Percentiles rank a stretch among this genome's conserved stretches.
phyloP scores from a whole-genome alignment of 2,329 filamentous ascomycete species.

The Phoma sp. region DNA sequence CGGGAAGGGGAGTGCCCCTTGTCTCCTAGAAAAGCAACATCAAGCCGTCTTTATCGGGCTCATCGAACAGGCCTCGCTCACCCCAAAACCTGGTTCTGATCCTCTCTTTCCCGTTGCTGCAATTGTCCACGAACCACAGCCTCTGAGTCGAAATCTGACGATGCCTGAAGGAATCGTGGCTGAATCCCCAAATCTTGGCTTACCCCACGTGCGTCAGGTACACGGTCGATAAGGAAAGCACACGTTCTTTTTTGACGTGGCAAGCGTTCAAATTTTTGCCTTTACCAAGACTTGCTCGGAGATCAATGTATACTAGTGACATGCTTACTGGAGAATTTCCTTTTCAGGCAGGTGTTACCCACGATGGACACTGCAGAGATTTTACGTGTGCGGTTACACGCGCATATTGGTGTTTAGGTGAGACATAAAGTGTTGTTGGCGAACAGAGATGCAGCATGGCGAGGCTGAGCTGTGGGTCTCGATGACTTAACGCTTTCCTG shows the following conservation, averaged over 20 bases:
- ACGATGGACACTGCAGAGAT: constrained; percentile 3
- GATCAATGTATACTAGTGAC: constrained; percentile 14
- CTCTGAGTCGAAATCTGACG: not conserved
- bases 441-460: not conserved
- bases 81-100: constrained; percentile 1
- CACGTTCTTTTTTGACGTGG: not conserved
- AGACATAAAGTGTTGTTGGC: not conserved
- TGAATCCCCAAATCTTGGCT: constrained; percentile 15
- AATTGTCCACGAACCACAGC: constrained; percentile 13
- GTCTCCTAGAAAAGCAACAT: not conserved
- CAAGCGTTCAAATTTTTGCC: not conserved
- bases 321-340: not conserved
- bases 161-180: constrained; percentile 7
- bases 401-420: constrained; percentile 2
- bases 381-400: constrained; percentile 14
- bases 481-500: constrained; percentile 6
- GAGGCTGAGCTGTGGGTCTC: constrained; percentile 2
- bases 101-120: not conserved
- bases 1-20: not conserved
- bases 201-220: constrained; percentile 15
- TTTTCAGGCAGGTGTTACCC: constrained; percentile 12
- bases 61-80: not conserved
- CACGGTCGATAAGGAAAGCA: not conserved
- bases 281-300: constrained; percentile 5
- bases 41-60: not conserved